Base-by-base conservation (phyloP, 1,284 basidiomycete species). In the Trichosporon coremiiforme region DNA sequence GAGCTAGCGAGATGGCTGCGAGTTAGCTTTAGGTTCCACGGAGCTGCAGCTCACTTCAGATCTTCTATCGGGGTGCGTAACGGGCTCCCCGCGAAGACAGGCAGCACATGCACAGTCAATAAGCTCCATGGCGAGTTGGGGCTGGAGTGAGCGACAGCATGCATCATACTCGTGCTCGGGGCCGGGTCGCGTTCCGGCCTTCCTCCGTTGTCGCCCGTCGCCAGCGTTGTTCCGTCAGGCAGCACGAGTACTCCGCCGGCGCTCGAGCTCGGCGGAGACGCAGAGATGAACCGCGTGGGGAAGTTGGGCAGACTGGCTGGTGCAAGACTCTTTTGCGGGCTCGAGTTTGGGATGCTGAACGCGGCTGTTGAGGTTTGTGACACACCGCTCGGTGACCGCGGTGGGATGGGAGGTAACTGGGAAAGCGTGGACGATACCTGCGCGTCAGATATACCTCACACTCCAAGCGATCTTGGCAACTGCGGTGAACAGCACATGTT, bases 51-150 rank as follows among this genome's bases (percentile, higher is more conserved):
- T 68, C 69, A 83, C 81, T 97, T 97, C 41, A 98, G 86, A 75
- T 96, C 94, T 84, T 98, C 96, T 76, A 98, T 93, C 35, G 93
- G 91, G 53, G 90, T 88, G 74, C 90, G 88, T n/a, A 97, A 86
- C 1, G 91, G 90, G 77, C 96, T 93, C 57, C 93, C 92, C 68
- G 97, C 97, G 85, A 95, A 97, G 6, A 97, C 84, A 0, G 94
- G 94, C 12, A 98, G 84, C 7, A 97, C 89, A 78, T 93, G 89
- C 29, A 95, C 89, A 78, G 95, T 93, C 22, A 97, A 84, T 55
- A 89, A 85, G 68, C 89, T 88, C 94, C 94, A 95, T 10, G 92
- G 90, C 17, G 75, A 77, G 68, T 71, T 79, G 0, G 83, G 80
- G 66, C 74, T 75, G 36, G 79, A 77, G 75, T 82, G 77, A 45